Evolutionary conservation across 2,329 filamentous ascomycete species (phyloP), one percentile per base, ranked within the genome.

Genomic region (Colletotrichum sp.): DNA sequence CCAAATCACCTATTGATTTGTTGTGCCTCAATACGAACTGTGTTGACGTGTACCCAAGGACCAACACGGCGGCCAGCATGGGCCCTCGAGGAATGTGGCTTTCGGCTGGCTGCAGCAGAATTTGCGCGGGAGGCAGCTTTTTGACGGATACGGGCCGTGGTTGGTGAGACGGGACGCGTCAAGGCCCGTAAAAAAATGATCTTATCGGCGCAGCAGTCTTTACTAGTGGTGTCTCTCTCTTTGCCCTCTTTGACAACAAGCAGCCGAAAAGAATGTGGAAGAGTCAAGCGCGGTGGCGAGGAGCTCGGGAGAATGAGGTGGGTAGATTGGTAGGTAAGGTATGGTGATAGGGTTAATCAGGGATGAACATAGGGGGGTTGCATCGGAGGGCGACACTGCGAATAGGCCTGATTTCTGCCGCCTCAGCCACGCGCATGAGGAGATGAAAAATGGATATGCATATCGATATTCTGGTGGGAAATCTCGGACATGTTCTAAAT

Each of bases 401-500:
- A 64, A 65, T 36, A 34, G 59, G 22, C 34, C 59, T 36, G 36
- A 64, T 52, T 36, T 64, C 34, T 39, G 52, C 32, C 30, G 64
- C 70, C 57, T 74, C 59, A 69, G 74, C 64, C 71, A 76, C 64
- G 69, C 49, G 34, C 59, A 65, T 16, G 39, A 69, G 57, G 65
- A 76, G 73, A 76, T 76, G 70, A 76, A 73, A 73, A 73, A 15
- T 65, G 73, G 70, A 71, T 36, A 76, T 65, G 49, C 44, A 15
- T 59, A 62, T 52, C 30, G 74, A 74, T 74, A 65, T 74, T 74
- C 49, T 64, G 39, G 30, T 65, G 65, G n/a, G 34, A 39, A 74
- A 69, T 76, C 65, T 66, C 71, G 70, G 64, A 2, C 74, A 44
- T 69, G 64, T 76, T 76, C 74, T 74, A 69, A 52, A 76, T 76